Base-by-base conservation (phyloP, 139 green algal genomes). In the Asterochloris sp. region DNA sequence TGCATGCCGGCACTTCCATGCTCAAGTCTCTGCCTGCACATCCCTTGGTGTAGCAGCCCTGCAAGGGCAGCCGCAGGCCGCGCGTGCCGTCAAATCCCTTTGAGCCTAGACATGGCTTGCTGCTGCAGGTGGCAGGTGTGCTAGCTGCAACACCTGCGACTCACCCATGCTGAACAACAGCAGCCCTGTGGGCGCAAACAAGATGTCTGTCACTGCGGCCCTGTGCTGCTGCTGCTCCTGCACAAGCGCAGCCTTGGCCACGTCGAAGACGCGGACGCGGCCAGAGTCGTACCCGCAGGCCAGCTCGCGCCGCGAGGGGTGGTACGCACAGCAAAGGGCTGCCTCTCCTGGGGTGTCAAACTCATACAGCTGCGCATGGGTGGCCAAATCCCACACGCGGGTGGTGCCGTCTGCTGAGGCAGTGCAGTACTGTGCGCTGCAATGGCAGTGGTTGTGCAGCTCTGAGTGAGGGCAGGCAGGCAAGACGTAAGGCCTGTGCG, bases 201-300 rank as follows among this genome's bases (percentile, higher is more conserved):
- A 26, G 6, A 96, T 62, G 78, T 92, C 83, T 11, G 71, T 29
- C 23, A 97, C 85, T 0, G 78, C 69, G 0, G 78, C 87, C 0
- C 78, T 73, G 83, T 97, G 94, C 86, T 96, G 91, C 76, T 85
- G 82, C 74, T 91, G 89, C 88, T 96, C 91, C 82, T 92, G 89
- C n/a, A 96, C 28, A 62, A 96, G 86, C 17, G 85, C 87, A 10
- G 92, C 90, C 54, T 81, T 89, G 23, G 80, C 76, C 11, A 95
- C 87, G 79, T 95, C 89, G 87, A 96, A 96, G 0, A 97, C 82
- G 26, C 94, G 85, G 16, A 94, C 0, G 12, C 84, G 60, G 66
- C 93, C 94, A 67, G 84, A 89, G 24, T 82, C 79, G 73, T 92
- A 96, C 26, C 92, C 93, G 47, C 83, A 86, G 0, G 92, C 93